Conservation (phyloP, 768 basidiomycete genomes). For the Calocera viscosa region DNA sequence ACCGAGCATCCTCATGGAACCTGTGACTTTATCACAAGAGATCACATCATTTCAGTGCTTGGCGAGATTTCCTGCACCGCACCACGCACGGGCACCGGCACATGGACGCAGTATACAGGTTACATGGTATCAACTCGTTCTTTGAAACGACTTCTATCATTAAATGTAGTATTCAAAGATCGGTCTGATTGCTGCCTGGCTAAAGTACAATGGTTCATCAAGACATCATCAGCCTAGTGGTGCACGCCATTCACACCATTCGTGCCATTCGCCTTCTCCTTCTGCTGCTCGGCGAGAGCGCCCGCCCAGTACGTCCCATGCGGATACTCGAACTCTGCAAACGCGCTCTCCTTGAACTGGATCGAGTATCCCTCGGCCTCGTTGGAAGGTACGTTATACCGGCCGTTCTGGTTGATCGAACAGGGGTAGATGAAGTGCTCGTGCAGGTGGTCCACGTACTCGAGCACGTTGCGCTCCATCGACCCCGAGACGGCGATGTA, state of each 20-base stretch:
- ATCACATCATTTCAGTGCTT: too few species aligned
- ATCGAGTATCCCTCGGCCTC: constrained; percentile 24
- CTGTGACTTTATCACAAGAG: too few species aligned
- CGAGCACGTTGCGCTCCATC: constrained; percentile 34
- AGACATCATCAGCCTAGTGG: not conserved
- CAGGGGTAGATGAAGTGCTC: constrained; percentile 32
- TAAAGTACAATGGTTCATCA: not conserved
- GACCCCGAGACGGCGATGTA: constrained; percentile 33
- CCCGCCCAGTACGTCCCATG: not conserved
- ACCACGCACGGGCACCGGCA: too few species aligned
- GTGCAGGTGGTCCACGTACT: constrained; percentile 30
- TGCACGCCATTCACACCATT: not conserved
- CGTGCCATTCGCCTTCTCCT: not conserved
- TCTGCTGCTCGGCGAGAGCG: not conserved
- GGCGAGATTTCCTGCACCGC: too few species aligned
- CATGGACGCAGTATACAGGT: too few species aligned
- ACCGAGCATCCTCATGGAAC: too few species aligned
- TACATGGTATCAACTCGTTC: too few species aligned
- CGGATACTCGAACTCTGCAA: not conserved
- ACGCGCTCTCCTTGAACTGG: not conserved
- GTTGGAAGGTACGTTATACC: constrained; percentile 30
- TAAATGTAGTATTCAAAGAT: not conserved
- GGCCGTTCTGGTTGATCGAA: constrained; percentile 30
- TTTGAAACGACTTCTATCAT: not conserved
- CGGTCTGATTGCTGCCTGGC: not conserved